Percentiles rank a stretch among this genome's conserved stretches.
Conservation (phyloP, 495 filamentous ascomycete genomes). For the Aspergillus cristatus region DNA sequence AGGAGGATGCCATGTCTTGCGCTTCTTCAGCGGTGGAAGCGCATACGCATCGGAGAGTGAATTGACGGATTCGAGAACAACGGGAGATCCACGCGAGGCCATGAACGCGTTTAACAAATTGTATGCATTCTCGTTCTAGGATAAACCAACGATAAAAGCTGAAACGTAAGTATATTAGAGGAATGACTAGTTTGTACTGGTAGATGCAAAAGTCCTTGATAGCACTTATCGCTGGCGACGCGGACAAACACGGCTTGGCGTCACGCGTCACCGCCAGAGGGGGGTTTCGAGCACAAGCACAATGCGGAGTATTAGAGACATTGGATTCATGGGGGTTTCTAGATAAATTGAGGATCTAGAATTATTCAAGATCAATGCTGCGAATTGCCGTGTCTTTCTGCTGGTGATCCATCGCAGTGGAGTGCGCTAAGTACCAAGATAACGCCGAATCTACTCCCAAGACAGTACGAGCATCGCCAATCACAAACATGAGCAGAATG, state of each 20-base stretch:
- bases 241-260: constrained; percentile 15
- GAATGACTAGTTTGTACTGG: neutral
- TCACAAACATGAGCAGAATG: no score
- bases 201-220: neutral
- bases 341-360: no score
- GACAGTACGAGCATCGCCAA: constrained; percentile 8
- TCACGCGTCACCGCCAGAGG: constrained; percentile 25
- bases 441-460: no score
- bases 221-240: constrained; percentile 5
- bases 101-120: constrained; percentile 21
- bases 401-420: no score
- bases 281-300: no score
- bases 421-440: no score
- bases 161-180: constrained; percentile 8
- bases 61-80: constrained; percentile 29
- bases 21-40: constrained; percentile 23
- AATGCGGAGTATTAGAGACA: no score
- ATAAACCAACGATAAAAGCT: constrained; percentile 1
- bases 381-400: no score
- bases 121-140: constrained; percentile 7
- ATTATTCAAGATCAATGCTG: no score
- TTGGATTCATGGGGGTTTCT: no score
- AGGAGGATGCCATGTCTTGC: constrained; percentile 19
- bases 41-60: constrained; percentile 15
- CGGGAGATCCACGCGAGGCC: constrained; percentile 25